Percentiles rank a stretch among this genome's conserved stretches.
phyloP scores from a whole-genome alignment of 1,284 basidiomycete genomes.

The Athelia sp. region DNA sequence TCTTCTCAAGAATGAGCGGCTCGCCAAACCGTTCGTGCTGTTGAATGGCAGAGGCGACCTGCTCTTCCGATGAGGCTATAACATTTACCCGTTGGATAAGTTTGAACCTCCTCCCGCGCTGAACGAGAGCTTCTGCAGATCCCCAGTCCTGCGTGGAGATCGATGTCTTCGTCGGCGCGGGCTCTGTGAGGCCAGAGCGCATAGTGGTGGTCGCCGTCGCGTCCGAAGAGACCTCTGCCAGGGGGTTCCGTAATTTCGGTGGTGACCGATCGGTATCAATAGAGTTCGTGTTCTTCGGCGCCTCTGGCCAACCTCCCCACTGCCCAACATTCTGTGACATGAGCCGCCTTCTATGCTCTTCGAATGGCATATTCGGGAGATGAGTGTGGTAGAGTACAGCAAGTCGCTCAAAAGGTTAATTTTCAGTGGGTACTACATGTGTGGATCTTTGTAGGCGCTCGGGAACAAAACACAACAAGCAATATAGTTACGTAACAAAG shows the following conservation, averaged over 20 bases:
- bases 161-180: slow-evolving; percentile 8
- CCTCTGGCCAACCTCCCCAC: slow-evolving; percentile 18
- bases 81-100: slow-evolving; percentile 35
- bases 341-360: neutral
- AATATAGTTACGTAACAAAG: too few relatives aligned
- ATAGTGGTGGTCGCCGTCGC: neutral
- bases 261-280: neutral
- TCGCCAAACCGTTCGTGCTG: slow-evolving; percentile 43
- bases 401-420: too few relatives aligned
- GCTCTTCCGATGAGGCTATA: slow-evolving; percentile 18
- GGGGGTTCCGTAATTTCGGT: too few relatives aligned
- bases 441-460: too few relatives aligned
- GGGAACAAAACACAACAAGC: too few relatives aligned
- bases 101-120: slow-evolving; percentile 31
- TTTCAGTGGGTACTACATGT: too few relatives aligned
- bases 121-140: slow-evolving; percentile 32
- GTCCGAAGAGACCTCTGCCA: neutral
- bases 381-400: too few relatives aligned
- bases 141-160: slow-evolving; percentile 52
- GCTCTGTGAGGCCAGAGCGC: slow-evolving; percentile 12
- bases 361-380: neutral
- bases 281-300: neutral
- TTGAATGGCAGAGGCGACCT: slow-evolving; percentile 28
- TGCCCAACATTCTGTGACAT: neutral
- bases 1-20: slow-evolving; percentile 59